phyloP scores from a whole-genome alignment of 1,284 basidiomycete genomes.

The Gomphus bonarii region DNA sequence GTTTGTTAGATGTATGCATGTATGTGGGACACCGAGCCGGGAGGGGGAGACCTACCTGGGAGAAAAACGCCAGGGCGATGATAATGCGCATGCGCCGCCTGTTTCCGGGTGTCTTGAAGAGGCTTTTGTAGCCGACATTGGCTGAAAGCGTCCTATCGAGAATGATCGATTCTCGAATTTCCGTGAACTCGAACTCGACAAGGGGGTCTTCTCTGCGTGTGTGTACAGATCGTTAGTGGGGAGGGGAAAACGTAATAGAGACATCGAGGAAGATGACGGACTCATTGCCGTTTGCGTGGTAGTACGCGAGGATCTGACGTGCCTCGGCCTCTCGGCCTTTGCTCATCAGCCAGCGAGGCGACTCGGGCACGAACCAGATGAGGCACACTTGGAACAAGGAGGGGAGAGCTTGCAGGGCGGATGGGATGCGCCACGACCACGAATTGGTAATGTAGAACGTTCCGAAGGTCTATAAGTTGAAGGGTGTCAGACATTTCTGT shows the following conservation, averaged over 20 bases:
- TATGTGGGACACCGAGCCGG: background rate
- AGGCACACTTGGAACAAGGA: conserved; percentile 50
- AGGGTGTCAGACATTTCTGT: background rate
- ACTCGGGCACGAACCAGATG: conserved; percentile 57
- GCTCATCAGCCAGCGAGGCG: conserved; percentile 59
- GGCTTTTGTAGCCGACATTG: conserved; percentile 51
- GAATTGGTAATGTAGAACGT: conserved; percentile 52
- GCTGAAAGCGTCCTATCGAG: conserved; percentile 48
- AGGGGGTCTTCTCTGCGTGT: conserved; percentile 46
- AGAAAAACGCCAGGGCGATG: conserved; percentile 60
- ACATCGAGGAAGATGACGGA: conserved; percentile 15
- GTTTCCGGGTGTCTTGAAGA: conserved; percentile 52
- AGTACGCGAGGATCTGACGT: conserved; percentile 53
- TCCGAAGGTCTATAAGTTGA: conserved; percentile 40
- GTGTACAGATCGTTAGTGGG: background rate
- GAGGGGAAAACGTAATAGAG: background rate
- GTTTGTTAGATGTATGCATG: conserved; percentile 16
- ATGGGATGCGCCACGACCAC: conserved; percentile 72
- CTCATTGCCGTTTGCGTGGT: conserved; percentile 62
- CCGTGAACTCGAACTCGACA: conserved; percentile 62
- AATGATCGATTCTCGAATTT: conserved; percentile 66
- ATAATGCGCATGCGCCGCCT: conserved; percentile 59
- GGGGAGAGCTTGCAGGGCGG: conserved; percentile 53
- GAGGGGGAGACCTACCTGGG: conserved; percentile 26
- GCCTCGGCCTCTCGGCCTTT: conserved; percentile 56